phyloP scores from a whole-genome alignment of 2,329 filamentous ascomycete genomes.

The Talaromyces sp. region DNA sequence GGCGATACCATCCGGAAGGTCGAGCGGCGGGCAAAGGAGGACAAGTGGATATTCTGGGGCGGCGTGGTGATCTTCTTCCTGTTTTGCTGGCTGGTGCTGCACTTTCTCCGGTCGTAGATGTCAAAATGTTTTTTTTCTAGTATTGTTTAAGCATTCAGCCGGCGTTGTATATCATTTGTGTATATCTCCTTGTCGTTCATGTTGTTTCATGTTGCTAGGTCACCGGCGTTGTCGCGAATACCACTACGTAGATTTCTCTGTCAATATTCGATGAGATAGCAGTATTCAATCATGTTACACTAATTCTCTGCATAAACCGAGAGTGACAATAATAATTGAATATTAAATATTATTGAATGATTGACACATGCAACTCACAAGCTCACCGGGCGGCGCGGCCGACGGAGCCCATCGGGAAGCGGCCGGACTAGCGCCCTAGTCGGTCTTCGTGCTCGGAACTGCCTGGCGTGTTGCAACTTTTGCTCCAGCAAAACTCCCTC shows the following conservation, averaged over 20 bases:
- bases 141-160: conserved; percentile 5
- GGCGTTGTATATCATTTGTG: conserved; percentile 2
- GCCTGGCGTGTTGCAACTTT: conserved; percentile 6
- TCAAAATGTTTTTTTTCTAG: background rate
- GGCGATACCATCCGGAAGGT: conserved; percentile 98
- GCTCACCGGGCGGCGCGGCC: background rate
- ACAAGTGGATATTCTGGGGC: conserved; percentile 96
- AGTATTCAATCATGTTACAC: too few species aligned
- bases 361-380: background rate
- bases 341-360: too few species aligned
- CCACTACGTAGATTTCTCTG: background rate
- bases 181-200: background rate
- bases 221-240: background rate
- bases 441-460: background rate
- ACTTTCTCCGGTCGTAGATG: conserved; percentile 65
- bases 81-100: conserved; percentile 88
- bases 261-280: too few species aligned
- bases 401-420: conserved; percentile 3
- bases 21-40: conserved; percentile 82
- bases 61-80: conserved; percentile 80
- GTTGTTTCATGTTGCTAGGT: background rate
- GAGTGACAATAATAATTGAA: too few species aligned
- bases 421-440: conserved; percentile 1
- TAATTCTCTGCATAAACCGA: too few species aligned
- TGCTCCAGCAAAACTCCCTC: conserved; percentile 16